Base-by-base conservation (phyloP, 495 filamentous ascomycete genomes). In the Penicillium taxi region DNA sequence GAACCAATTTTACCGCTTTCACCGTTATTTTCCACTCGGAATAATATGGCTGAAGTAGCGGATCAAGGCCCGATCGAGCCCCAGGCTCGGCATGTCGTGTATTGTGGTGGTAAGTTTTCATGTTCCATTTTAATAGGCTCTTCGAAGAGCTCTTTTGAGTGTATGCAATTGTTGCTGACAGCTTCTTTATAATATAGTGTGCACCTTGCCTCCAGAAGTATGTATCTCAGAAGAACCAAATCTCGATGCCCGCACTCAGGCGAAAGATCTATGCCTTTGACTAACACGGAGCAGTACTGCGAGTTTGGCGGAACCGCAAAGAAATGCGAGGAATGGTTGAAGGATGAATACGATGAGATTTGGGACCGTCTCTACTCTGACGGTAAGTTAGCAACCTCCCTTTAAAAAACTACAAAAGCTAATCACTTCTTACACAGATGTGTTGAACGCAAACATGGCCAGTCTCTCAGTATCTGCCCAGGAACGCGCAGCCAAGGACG, bases 221-320 rank as follows among this genome's bases (percentile, higher is more conserved):
- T 59, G 69, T 45, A 19, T 21, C 28, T 28, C 42, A n/a, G n/a
- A n/a, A n/a, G n/a, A n/a, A 5, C 26, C 12, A 6, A 5, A 5
- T 14, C 6, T 9, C 7, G 7, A 6, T 12, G 5, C 5, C 26
- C 6, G 5, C 7, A 15, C 21, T 16, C 9, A 16, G 19, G 27
- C 16, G 30, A n/a, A n/a, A 20, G 1, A 20, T 30, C 21, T 24
- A 18, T 28, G 37, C 18, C 44, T 34, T 23, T 35, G 12, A 35
- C 26, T 30, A 14, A 37, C 26, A 6, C 26, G 31, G 18, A 13
- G 51, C 64, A 98, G 91, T 98, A 95, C 64, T 98, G 91, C 66
- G 93, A 96, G 64, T 96, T 95, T 60, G 90, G 91, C 51, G 89
- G 84, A 35, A 95, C 89, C n/a, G 78, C 82, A n/a, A 93, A 86